Evolutionary conservation across 371 early-diverging fungal species (phyloP).

Genomic region (Mortierella sp.): DNA sequence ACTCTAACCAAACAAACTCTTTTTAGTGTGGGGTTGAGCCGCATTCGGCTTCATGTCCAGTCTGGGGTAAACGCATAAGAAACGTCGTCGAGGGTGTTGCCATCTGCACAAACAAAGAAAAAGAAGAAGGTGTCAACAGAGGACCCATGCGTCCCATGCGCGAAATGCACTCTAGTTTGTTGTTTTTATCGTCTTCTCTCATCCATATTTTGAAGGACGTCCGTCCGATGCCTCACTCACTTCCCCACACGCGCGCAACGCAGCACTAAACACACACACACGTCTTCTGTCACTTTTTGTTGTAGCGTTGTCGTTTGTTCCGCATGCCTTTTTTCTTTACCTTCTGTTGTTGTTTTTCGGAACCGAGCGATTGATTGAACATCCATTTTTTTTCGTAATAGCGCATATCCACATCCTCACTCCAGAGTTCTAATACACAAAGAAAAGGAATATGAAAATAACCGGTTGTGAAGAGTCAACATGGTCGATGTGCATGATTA

Average conservation of each 20-base stretch:
- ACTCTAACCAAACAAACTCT: not conserved
- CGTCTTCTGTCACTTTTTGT: not conserved
- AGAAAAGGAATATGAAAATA: too few species aligned
- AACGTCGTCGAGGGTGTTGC: not conserved
- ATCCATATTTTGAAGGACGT: not conserved
- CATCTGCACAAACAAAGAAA: not conserved
- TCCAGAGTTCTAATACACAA: too few species aligned
- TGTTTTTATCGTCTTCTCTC: not conserved
- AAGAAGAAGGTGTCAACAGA: not conserved
- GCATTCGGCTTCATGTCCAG: not conserved
- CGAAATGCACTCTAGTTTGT: not conserved
- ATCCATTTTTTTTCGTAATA: not conserved
- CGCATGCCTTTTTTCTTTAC: not conserved
- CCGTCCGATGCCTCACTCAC: not conserved
- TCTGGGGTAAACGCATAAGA: not conserved
- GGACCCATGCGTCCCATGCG: not conserved
- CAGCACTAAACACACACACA: not conserved
- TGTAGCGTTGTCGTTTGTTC: not conserved
- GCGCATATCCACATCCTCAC: not conserved
- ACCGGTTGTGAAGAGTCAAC: too few species aligned
- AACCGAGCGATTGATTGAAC: not conserved
- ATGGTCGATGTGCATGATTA: too few species aligned
- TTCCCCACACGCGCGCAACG: too few species aligned
- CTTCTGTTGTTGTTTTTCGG: not conserved
- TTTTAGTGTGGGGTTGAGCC: slow-evolving; percentile 3